Base-by-base conservation (phyloP, 768 basidiomycete species). In the Sporobolomyces pararoseus region DNA sequence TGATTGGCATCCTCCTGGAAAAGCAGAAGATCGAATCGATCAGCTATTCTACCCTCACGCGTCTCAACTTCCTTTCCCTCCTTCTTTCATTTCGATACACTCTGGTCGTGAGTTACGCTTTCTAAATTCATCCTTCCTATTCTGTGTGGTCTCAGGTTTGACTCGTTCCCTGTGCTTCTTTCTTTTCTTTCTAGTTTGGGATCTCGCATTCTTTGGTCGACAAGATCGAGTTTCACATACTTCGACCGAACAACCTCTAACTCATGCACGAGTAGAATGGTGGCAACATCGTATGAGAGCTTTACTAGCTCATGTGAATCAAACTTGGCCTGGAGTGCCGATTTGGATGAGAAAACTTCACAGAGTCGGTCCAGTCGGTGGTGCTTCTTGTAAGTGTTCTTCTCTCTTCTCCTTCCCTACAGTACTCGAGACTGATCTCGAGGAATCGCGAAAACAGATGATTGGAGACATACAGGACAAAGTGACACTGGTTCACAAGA, bases 161-260 rank as follows among this genome's bases (percentile, higher is more conserved):
- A 23, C 3, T 29, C 10, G 31, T 5, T 21, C 29, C 1, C 23
- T 10, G n/a, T 27, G 37, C 19, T 13, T 29, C 14, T 4, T 29
- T 14, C 12, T 1, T 25, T 21, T 39, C 23, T 16, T 13, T 50
- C 2, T 63, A 72, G 71, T 77, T n/a, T 77, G 76, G 76, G 76
- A 77, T 49, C 70, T 75, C 32, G 75, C 75, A 37, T 72, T 75
- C 47, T 77, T 75, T 54, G 76, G 76, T 27, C 68, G 75, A 0
- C 70, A 74, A 49, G 75, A 76, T 66, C 74, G 70, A 51, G 59
- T 66, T n/a, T 13, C 52, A 6, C 27, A 52, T 27, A 65, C 66
- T 13, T 66, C 66, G 27, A 72, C 76, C 34, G 68, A 71, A 34
- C 67, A 64, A 35, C 76, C 76, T 16, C 53, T 77, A 19, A 74